Evolutionary conservation across 176 grass and related monocot genomes (phyloP).

Genomic region (Zoysia pacifica): DNA sequence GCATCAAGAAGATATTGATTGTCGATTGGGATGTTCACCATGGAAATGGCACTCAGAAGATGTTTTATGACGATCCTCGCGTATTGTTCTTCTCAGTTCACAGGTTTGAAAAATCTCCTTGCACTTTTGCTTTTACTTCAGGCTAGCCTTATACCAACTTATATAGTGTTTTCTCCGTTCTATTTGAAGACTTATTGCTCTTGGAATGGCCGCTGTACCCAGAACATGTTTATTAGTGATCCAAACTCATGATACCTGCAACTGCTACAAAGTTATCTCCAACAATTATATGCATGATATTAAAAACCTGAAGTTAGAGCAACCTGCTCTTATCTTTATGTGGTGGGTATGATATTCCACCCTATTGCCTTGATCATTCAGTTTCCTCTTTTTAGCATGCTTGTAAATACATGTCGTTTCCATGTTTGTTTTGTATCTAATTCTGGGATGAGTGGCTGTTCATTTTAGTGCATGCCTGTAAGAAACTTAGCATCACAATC

Average conservation of each 20-base stretch:
- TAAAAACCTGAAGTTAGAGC: not conserved
- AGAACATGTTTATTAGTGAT: not conserved
- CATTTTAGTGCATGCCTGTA: slow-evolving; percentile 1
- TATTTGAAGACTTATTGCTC: not conserved
- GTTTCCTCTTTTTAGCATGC: not conserved
- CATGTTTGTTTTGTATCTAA: not conserved
- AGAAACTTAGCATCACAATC: not conserved
- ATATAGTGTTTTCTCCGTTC: not conserved
- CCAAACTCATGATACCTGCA: not conserved
- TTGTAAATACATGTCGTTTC: not conserved
- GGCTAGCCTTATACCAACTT: slow-evolving; percentile 18
- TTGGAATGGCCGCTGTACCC: not conserved
- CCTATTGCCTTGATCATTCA: not conserved
- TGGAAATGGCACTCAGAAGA: slow-evolving; percentile 93
- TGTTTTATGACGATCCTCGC: slow-evolving; percentile 83
- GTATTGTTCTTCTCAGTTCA: slow-evolving; percentile 98
- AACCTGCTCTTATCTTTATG: not conserved
- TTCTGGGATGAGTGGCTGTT: not conserved
- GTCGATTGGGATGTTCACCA: slow-evolving; percentile 99
- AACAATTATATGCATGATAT: slow-evolving; percentile 23
- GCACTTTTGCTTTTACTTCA: slow-evolving; percentile 18
- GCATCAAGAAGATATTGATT: slow-evolving; percentile 93
- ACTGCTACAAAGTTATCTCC: slow-evolving; percentile 13
- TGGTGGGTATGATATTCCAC: not conserved
- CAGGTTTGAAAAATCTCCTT: slow-evolving; percentile 49